Evolutionary conservation across 2,329 filamentous ascomycete species (phyloP).

Genomic region (Pezicula rhizophila): DNA sequence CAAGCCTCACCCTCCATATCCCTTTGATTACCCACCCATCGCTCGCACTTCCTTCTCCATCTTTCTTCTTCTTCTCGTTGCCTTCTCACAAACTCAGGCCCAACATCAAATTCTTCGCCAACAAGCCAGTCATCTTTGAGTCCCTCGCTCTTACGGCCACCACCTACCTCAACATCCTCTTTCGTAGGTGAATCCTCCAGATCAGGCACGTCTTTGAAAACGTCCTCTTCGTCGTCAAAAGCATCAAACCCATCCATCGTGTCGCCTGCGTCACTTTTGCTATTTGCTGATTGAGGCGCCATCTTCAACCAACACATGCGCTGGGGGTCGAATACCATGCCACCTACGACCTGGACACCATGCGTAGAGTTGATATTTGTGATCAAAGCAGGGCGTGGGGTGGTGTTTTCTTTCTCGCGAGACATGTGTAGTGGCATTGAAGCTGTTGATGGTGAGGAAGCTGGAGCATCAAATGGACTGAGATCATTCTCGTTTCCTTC

Average conservation of each 20-base stretch:
- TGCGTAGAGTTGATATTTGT: constrained; percentile 80
- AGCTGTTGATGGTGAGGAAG: constrained; percentile 46
- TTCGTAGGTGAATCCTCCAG: constrained; percentile 57
- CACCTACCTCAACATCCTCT: constrained; percentile 38
- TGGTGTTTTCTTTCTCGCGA: constrained; percentile 52
- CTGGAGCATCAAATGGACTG: constrained; percentile 66
- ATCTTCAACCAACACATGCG: constrained; percentile 98
- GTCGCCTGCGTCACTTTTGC: constrained; percentile 45
- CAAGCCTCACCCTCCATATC: constrained; percentile 51
- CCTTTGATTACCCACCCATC: constrained; percentile 64
- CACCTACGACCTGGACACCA: constrained; percentile 89
- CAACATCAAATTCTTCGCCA: constrained; percentile 95
- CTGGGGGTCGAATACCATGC: constrained; percentile 96
- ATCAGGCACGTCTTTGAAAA: constrained; percentile 92
- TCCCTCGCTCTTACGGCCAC: constrained; percentile 48
- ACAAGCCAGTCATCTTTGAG: constrained; percentile 76
- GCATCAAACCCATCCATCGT: constrained; percentile 61
- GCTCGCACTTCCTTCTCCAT: constrained; percentile 83
- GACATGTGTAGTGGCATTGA: constrained; percentile 36
- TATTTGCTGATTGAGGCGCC: constrained; percentile 35
- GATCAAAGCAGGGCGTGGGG: constrained; percentile 73
- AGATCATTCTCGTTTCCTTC: constrained; percentile 92
- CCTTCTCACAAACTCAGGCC: constrained; percentile 83
- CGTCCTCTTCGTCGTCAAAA: constrained; percentile 82
- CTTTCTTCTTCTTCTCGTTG: constrained; percentile 88